Evolutionary conservation across 176 grass and related monocot genomes (phyloP).

Genomic region (Carex scoparia): DNA sequence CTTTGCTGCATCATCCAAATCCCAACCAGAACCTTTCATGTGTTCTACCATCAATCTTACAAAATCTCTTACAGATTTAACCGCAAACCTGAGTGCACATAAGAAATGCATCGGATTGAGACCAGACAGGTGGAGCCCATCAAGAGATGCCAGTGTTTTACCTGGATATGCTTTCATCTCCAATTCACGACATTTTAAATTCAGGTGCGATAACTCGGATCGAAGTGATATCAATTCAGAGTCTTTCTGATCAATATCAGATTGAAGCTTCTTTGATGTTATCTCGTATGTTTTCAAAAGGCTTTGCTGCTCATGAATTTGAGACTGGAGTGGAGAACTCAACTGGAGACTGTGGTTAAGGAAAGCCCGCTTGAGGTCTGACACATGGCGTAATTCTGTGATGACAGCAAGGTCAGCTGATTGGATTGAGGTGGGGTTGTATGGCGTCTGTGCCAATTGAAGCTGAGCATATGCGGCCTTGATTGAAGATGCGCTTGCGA

Average conservation of each 20-base stretch:
- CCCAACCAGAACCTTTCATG: slow-evolving; percentile 68
- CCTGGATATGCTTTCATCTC: slow-evolving; percentile 40
- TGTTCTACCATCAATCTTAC: slow-evolving; percentile 33
- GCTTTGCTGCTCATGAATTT: slow-evolving; percentile 36
- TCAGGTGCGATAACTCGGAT: slow-evolving; percentile 21
- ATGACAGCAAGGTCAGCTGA: slow-evolving; percentile 51
- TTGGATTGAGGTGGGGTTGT: slow-evolving; percentile 57
- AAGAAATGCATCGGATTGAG: slow-evolving; percentile 73
- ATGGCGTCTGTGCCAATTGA: slow-evolving; percentile 68
- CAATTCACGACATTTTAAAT: slow-evolving; percentile 12
- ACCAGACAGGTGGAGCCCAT: slow-evolving; percentile 64
- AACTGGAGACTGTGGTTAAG: slow-evolving; percentile 2
- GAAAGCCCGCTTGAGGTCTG: slow-evolving; percentile 53
- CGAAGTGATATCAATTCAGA: slow-evolving; percentile 32
- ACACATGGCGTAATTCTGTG: slow-evolving; percentile 56
- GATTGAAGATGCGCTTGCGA: slow-evolving; percentile 63
- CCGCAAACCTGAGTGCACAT: slow-evolving; percentile 42
- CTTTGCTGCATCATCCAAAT: slow-evolving; percentile 32
- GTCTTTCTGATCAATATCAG: slow-evolving; percentile 52
- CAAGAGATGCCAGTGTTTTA: slow-evolving; percentile 41
- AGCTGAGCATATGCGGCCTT: slow-evolving; percentile 85
- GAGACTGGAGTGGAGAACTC: slow-evolving; percentile 7
- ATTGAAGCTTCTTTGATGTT: slow-evolving; percentile 51
- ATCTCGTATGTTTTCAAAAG: slow-evolving; percentile 64
- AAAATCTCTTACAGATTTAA: slow-evolving; percentile 48